Evolutionary conservation across 179 eudicot species (phyloP).

Genomic region (Beta macrorhiza): DNA sequence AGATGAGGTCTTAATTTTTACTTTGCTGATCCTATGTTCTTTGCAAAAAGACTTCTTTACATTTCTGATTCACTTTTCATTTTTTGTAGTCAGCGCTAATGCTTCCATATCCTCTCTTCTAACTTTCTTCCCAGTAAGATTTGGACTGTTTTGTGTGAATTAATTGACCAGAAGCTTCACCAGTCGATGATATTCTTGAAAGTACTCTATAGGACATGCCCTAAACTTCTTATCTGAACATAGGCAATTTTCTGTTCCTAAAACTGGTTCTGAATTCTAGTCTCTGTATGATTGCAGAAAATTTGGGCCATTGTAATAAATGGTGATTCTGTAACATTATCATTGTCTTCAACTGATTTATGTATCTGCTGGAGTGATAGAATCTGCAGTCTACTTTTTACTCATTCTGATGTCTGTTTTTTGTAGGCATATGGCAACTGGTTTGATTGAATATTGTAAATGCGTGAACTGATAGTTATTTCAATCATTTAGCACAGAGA

Average conservation of each 20-base stretch:
- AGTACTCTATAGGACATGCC: neutral
- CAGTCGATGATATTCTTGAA: neutral
- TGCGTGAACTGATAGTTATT: neutral
- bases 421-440: neutral
- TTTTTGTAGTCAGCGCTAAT: neutral
- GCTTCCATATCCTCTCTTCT: neutral
- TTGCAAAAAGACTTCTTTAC: neutral
- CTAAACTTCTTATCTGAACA: neutral
- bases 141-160: neutral
- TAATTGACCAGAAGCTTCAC: neutral
- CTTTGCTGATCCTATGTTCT: neutral
- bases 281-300: neutral
- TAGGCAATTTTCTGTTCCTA: too few relatives aligned
- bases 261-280: neutral
- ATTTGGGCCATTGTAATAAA: too few relatives aligned
- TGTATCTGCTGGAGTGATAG: neutral
- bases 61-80: neutral
- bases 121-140: neutral
- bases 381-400: neutral
- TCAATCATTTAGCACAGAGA: neutral
- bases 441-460: neutral
- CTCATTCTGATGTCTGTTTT: neutral
- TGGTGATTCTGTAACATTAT: neutral
- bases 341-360: neutral
- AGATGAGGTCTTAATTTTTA: conserved; percentile 63